phyloP scores from a whole-genome alignment of 2,329 filamentous ascomycete genomes.

The Sarocladiaceae sp. region DNA sequence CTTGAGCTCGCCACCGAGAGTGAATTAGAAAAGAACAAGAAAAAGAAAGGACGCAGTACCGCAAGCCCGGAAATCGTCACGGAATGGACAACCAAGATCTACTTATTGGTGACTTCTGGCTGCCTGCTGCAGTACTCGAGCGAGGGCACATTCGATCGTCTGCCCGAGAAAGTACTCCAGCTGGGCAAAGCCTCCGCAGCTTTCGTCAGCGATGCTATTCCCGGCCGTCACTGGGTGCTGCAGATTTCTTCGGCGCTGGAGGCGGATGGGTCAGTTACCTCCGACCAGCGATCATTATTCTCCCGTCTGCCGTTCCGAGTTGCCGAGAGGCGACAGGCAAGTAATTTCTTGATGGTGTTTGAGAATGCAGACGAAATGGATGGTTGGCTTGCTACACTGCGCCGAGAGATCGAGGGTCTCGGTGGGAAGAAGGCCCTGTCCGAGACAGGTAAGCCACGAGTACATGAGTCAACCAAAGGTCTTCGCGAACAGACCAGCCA shows the following conservation, averaged over 20 bases:
- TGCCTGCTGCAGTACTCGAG: constrained; percentile 69
- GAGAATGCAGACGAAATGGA: constrained; percentile 70
- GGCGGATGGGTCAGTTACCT: constrained; percentile 42
- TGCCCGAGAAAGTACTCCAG: constrained; percentile 68
- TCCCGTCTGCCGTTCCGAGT: constrained; percentile 40
- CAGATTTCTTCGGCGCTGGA: constrained; percentile 65
- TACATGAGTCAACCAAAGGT: constrained; percentile 25
- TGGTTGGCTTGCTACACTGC: constrained; percentile 62
- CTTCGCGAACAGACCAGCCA: constrained; percentile 36
- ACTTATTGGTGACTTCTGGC: constrained; percentile 63
- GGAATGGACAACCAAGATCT: constrained; percentile 67
- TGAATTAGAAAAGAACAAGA: constrained; percentile 34
- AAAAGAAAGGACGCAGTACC: constrained; percentile 38
- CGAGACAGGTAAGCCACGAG: constrained; percentile 50
- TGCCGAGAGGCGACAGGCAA: constrained; percentile 40
- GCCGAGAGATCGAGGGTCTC: constrained; percentile 62
- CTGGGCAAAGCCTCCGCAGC: constrained; percentile 70
- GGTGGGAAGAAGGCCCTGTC: constrained; percentile 60
- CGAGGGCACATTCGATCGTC: constrained; percentile 62
- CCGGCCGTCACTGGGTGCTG: constrained; percentile 73
- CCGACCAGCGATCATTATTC: constrained; percentile 49
- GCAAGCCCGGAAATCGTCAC: constrained; percentile 38
- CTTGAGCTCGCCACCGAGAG: constrained; percentile 1
- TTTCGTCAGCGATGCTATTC: constrained; percentile 74
- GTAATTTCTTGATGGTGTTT: constrained; percentile 66